Conservation (phyloP, 768 basidiomycete species). For the Hygrophoropsis aurantiaca region DNA sequence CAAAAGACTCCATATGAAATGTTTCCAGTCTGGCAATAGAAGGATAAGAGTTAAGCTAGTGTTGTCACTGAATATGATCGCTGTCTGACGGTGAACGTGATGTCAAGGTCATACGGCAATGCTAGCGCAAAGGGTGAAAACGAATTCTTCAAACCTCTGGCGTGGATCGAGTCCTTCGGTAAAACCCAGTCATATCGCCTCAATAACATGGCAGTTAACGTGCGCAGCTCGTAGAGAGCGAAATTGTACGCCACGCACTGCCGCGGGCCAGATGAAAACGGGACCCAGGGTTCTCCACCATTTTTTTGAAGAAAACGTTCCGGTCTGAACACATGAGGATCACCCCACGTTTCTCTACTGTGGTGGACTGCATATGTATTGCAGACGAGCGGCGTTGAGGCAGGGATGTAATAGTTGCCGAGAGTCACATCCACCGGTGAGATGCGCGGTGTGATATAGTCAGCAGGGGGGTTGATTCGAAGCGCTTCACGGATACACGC, state of each 20-base stretch:
- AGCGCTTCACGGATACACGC: slow-evolving; percentile 41
- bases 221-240: slow-evolving; percentile 31
- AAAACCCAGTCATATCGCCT: slow-evolving; percentile 33
- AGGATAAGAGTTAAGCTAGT: no score
- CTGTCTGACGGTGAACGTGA: slow-evolving; percentile 26
- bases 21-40: no score
- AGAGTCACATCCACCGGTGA: slow-evolving; percentile 1
- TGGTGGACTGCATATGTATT: slow-evolving; percentile 12
- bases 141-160: slow-evolving; percentile 27
- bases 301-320: slow-evolving; percentile 24
- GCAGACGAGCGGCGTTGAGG: neutral
- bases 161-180: slow-evolving; percentile 27
- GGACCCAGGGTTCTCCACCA: slow-evolving; percentile 20
- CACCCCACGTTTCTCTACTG: slow-evolving; percentile 24
- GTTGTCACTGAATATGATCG: slow-evolving; percentile 3
- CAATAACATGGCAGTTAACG: slow-evolving; percentile 34
- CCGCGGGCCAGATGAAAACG: slow-evolving; percentile 33
- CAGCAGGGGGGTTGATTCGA: slow-evolving; percentile 26
- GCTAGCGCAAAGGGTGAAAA: slow-evolving; percentile 36
- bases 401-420: neutral
- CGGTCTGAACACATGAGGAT: slow-evolving; percentile 30
- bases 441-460: slow-evolving; percentile 20
- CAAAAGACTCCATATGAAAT: no score
- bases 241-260: slow-evolving; percentile 34
- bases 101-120: slow-evolving; percentile 31